phyloP scores from a whole-genome alignment of 768 basidiomycete genomes.

The Kwoniella botswanensis region DNA sequence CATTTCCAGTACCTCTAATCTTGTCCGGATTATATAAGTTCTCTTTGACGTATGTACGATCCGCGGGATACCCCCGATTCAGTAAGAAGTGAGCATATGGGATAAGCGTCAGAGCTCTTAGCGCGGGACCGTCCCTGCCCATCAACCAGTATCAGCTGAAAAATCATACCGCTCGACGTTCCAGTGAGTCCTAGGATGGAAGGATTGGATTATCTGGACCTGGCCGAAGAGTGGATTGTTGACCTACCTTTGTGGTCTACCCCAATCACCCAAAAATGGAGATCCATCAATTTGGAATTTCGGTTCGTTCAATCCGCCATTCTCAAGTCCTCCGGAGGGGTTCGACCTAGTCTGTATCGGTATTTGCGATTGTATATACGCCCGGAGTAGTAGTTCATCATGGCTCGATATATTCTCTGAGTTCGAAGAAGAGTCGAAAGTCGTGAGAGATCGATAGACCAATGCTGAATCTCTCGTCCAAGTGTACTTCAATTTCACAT shows the following conservation, averaged over 20 bases:
- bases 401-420: background rate
- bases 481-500: slow-evolving; percentile 37
- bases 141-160: background rate
- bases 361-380: slow-evolving; percentile 48
- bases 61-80: slow-evolving; percentile 43
- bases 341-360: slow-evolving; percentile 47
- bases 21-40: slow-evolving; percentile 45
- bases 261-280: slow-evolving; percentile 54
- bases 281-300: slow-evolving; percentile 55
- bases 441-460: slow-evolving; percentile 39
- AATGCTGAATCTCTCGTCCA: slow-evolving; percentile 57
- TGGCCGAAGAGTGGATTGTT: background rate
- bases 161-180: background rate
- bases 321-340: slow-evolving; percentile 49
- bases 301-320: slow-evolving; percentile 57
- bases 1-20: slow-evolving; percentile 33
- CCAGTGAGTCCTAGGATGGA: background rate
- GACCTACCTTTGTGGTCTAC: slow-evolving; percentile 55
- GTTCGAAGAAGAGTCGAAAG: slow-evolving; percentile 15
- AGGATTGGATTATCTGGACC: background rate
- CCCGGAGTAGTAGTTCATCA: slow-evolving; percentile 40
- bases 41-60: slow-evolving; percentile 42
- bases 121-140: slow-evolving; percentile 56
- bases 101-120: slow-evolving; percentile 52
- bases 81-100: slow-evolving; percentile 56